Conservation (phyloP, 768 basidiomycete species). For the Mycena epipterygia region DNA sequence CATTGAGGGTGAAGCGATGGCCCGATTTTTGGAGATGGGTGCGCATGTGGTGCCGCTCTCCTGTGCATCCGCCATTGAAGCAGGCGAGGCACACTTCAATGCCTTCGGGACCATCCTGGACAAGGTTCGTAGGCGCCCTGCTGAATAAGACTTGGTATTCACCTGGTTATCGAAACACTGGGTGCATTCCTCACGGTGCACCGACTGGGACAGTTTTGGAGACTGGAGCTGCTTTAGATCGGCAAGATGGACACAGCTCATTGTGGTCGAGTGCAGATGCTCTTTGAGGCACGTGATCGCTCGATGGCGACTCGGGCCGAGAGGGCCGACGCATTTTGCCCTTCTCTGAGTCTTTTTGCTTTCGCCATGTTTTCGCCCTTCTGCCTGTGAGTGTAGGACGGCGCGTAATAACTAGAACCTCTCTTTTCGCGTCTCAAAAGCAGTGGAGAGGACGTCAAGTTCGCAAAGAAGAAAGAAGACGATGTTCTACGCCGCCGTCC, state of each 20-base stretch:
- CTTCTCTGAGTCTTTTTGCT: neutral
- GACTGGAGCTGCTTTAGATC: slow-evolving; percentile 63
- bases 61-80: slow-evolving; percentile 94
- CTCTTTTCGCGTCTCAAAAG: no score
- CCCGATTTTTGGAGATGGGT: slow-evolving; percentile 80
- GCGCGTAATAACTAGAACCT: no score
- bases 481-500: no score
- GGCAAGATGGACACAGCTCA: slow-evolving; percentile 68
- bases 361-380: no score
- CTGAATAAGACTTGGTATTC: slow-evolving; percentile 24
- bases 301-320: no score
- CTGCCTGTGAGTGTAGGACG: no score
- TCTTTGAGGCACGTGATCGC: slow-evolving; percentile 11
- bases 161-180: slow-evolving; percentile 98
- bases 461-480: no score
- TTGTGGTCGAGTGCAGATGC: slow-evolving; percentile 27
- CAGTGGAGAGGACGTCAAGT: no score
- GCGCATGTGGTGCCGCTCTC: slow-evolving; percentile 76
- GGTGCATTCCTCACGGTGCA: slow-evolving; percentile 95
- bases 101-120: slow-evolving; percentile 79
- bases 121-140: slow-evolving; percentile 10
- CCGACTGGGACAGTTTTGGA: slow-evolving; percentile 77
- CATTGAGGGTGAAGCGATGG: slow-evolving; percentile 84
- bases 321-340: no score
- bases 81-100: slow-evolving; percentile 92